A percentile compares a stretch with the other conserved stretches of the same genome.
These are phyloP conservation scores for Pichia inconspicua DNA, from an alignment of 1,139 yeast species.

Conservation along the genomic window DNA sequence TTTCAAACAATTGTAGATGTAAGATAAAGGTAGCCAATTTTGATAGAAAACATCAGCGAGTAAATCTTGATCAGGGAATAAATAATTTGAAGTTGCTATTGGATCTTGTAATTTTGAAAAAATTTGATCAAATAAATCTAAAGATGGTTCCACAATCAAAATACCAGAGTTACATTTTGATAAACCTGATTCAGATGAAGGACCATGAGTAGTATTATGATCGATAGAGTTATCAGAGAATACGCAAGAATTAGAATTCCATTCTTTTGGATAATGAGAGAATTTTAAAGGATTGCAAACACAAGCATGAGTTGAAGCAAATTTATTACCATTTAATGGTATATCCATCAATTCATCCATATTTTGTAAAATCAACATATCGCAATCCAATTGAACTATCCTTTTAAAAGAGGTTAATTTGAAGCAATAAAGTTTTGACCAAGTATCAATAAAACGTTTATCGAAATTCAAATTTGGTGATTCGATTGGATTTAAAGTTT, in stretches of 20 bases:
- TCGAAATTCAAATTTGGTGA: constrained; percentile 39
- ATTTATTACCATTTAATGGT: constrained; percentile 28
- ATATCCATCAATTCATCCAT: constrained; percentile 51
- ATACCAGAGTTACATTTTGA: constrained; percentile 49
- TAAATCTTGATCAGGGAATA: constrained; percentile 51
- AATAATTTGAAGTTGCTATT: constrained; percentile 32
- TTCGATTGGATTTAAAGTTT: constrained; percentile 35
- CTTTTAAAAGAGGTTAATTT: constrained; percentile 39
- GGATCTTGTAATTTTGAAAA: constrained; percentile 31
- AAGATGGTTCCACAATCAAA: constrained; percentile 38
- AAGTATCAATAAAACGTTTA: constrained; percentile 47
- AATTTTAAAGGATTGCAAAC: constrained; percentile 47
- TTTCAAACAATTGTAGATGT: constrained; percentile 46
- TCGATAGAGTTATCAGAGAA: constrained; percentile 14
- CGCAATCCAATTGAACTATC: constrained; percentile 47
- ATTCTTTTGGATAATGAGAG: constrained; percentile 44
- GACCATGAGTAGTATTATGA: constrained; percentile 30
- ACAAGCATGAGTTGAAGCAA: constrained; percentile 55
- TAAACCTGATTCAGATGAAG: constrained; percentile 33
- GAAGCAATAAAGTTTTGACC: constrained; percentile 51
- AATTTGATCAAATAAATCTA: constrained; percentile 32
- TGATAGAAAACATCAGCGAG: constrained; percentile 42
- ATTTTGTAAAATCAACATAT: constrained; percentile 45
- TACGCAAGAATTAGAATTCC: constrained; percentile 43
- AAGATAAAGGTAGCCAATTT: constrained; percentile 43